A percentile compares a stretch with the other conserved stretches of the same genome.
Evolutionary conservation across 805 yeast genomes (phyloP).

Genomic region (Naumovozyma dairenensis): DNA sequence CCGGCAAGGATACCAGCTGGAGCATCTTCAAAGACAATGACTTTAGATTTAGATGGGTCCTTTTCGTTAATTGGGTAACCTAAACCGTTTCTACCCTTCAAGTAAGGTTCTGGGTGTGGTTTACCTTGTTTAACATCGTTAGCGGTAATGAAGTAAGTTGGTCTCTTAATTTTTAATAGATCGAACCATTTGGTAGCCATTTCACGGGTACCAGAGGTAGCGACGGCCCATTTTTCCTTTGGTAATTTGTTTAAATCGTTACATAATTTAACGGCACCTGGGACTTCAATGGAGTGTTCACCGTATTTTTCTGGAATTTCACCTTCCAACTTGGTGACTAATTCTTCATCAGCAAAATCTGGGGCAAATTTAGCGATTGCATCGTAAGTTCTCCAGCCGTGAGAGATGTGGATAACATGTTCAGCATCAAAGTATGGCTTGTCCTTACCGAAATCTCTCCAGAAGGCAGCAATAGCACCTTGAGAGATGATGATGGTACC

Average conservation of each 20-base stretch:
- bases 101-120: constrained; percentile 81
- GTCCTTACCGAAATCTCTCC: constrained; percentile 63
- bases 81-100: constrained; percentile 39
- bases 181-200: constrained; percentile 75
- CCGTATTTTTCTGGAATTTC: constrained; percentile 65
- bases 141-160: constrained; percentile 73
- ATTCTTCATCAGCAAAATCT: constrained; percentile 55
- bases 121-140: constrained; percentile 71
- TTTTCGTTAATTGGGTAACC: constrained; percentile 30
- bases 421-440: constrained; percentile 61
- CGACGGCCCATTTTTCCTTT: constrained; percentile 70
- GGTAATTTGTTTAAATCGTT: constrained; percentile 42
- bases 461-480: constrained; percentile 70
- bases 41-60: constrained; percentile 32
- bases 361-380: constrained; percentile 68
- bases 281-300: constrained; percentile 61
- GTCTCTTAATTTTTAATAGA: constrained; percentile 50
- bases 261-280: constrained; percentile 63
- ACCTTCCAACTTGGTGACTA: constrained; percentile 58
- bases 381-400: constrained; percentile 79
- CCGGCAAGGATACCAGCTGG: constrained; percentile 84
- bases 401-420: constrained; percentile 62
- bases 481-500: constrained; percentile 82
- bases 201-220: constrained; percentile 71
- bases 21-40: constrained; percentile 78